Conservation (phyloP, 306 rosid species). For the Amphicarpaea edgeworthii region DNA sequence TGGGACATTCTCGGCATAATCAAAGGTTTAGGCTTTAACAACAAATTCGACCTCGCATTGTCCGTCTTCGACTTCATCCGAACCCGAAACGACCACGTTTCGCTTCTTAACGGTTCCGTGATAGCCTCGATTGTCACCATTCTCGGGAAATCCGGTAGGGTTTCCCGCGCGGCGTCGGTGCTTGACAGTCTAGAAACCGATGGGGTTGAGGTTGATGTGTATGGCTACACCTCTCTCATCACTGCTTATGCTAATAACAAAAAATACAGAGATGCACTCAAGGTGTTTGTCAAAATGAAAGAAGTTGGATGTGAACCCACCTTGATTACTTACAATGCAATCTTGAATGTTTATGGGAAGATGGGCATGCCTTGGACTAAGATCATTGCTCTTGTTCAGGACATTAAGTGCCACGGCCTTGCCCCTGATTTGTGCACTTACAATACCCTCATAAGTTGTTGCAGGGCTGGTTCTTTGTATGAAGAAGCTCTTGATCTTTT, state of each 20-base stretch:
- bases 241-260: conserved; percentile 75
- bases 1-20: conserved; percentile 67
- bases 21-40: conserved; percentile 67
- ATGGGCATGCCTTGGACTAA: conserved; percentile 90
- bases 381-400: conserved; percentile 63
- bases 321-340: conserved; percentile 77
- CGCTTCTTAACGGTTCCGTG: conserved; percentile 59
- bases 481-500: conserved; percentile 75
- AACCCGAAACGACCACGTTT: conserved; percentile 47
- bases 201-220: conserved; percentile 71
- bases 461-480: conserved; percentile 75
- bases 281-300: conserved; percentile 69
- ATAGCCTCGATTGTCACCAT: conserved; percentile 65
- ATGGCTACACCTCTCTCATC: conserved; percentile 78
- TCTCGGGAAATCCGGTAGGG: conserved; percentile 77
- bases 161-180: conserved; percentile 64
- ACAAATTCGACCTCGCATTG: conserved; percentile 67
- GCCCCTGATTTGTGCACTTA: conserved; percentile 81
- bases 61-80: conserved; percentile 66
- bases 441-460: conserved; percentile 79
- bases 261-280: conserved; percentile 76
- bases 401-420: conserved; percentile 67
- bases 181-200: conserved; percentile 57
- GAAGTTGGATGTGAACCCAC: conserved; percentile 73
- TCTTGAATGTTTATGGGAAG: conserved; percentile 84